Evolutionary conservation across 495 filamentous ascomycete species (phyloP).

Genomic region (Tuber borchii): DNA sequence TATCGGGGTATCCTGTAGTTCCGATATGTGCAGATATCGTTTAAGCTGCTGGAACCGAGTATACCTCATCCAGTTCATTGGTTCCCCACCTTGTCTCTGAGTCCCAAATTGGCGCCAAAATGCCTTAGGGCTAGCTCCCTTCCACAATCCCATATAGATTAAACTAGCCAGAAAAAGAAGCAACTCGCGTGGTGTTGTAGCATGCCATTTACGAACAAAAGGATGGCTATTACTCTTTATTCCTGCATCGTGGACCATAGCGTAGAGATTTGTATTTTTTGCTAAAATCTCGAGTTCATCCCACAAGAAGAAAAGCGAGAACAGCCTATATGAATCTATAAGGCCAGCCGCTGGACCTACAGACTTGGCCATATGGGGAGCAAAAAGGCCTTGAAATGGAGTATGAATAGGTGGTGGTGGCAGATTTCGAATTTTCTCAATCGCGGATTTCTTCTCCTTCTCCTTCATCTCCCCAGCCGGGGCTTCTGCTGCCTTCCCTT

Average conservation of each 20-base stretch:
- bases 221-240: neutral
- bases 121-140: neutral
- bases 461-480: no score
- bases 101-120: neutral
- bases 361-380: neutral
- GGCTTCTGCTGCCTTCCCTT: no score
- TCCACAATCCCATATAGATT: neutral
- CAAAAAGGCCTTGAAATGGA: neutral
- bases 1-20: neutral
- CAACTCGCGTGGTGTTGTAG: neutral
- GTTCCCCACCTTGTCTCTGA: neutral
- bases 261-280: neutral
- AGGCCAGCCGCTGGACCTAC: neutral
- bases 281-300: neutral
- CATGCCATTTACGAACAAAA: neutral
- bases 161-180: neutral
- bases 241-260: neutral
- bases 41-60: constrained; percentile 7
- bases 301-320: neutral
- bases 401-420: neutral
- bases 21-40: neutral
- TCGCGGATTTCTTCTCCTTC: neutral
- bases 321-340: neutral
- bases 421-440: neutral
- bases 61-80: constrained; percentile 4